These are phyloP conservation scores for Penicillium arizonense DNA, from an alignment of 495 filamentous ascomycete species.

Conservation along the genomic window DNA sequence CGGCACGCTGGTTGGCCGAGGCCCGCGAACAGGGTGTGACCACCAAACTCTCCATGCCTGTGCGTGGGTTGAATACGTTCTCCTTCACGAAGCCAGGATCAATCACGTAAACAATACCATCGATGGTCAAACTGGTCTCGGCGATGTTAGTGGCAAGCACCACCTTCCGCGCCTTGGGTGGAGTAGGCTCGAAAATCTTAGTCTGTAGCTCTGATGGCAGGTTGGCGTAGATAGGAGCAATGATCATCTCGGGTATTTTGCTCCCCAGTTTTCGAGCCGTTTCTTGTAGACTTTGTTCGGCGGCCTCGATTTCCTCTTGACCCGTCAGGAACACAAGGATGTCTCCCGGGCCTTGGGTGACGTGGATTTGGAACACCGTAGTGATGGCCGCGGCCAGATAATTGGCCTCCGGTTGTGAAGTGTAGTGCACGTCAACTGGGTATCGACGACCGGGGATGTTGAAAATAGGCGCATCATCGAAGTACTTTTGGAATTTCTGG, in stretches of 20 bases:
- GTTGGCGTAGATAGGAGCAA: slow-evolving; percentile 88
- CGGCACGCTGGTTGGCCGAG: slow-evolving; percentile 88
- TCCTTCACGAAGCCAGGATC: slow-evolving; percentile 94
- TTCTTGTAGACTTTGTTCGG: slow-evolving; percentile 76
- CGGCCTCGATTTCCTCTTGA: slow-evolving; percentile 87
- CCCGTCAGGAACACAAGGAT: slow-evolving; percentile 90
- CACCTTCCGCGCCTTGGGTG: slow-evolving; percentile 75
- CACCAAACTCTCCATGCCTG: slow-evolving; percentile 88
- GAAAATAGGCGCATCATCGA: slow-evolving; percentile 94
- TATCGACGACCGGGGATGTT: slow-evolving; percentile 91
- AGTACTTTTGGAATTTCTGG: slow-evolving; percentile 88
- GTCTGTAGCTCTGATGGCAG: slow-evolving; percentile 80
- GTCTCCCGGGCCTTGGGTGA: slow-evolving; percentile 80
- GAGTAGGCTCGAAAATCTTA: slow-evolving; percentile 90
- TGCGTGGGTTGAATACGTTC: slow-evolving; percentile 88
- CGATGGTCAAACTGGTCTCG: slow-evolving; percentile 85
- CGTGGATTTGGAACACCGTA: slow-evolving; percentile 95
- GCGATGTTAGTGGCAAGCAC: slow-evolving; percentile 90
- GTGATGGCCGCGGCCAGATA: slow-evolving; percentile 90
- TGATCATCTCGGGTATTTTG: slow-evolving; percentile 80
- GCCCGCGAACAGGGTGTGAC: slow-evolving; percentile 93
- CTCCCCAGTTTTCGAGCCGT: slow-evolving; percentile 77
- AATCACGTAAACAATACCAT: slow-evolving; percentile 89
- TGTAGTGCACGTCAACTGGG: slow-evolving; percentile 92
- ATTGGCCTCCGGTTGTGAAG: slow-evolving; percentile 88